Evolutionary conservation across 1,284 basidiomycete genomes (phyloP).

Genomic region (Trichosporon coremiiforme): DNA sequence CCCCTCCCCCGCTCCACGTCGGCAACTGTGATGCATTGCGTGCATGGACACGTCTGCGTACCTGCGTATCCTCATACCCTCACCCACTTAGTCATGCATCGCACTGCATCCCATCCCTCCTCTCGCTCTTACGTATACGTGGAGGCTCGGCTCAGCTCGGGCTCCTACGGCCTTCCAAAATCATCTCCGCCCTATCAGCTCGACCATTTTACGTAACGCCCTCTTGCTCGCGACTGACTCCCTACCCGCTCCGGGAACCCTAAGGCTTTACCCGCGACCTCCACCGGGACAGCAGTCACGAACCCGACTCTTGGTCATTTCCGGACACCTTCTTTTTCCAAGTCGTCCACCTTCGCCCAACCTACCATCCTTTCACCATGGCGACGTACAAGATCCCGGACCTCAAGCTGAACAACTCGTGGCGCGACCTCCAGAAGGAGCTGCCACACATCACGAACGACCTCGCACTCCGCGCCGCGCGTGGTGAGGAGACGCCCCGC

Average conservation of each 20-base stretch:
- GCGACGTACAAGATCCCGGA: constrained; percentile 37
- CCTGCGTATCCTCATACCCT: too few species aligned
- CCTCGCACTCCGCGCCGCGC: constrained; percentile 81
- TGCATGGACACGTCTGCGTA: constrained; percentile 3
- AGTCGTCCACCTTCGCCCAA: neutral
- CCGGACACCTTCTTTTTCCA: constrained; percentile 10
- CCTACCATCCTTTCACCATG: constrained; percentile 21
- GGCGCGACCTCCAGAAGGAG: constrained; percentile 40
- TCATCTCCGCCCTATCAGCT: neutral
- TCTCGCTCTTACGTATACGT: neutral
- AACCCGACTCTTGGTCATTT: neutral
- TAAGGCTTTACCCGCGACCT: constrained; percentile 13
- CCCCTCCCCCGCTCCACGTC: neutral
- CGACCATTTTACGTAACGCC: neutral
- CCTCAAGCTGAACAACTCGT: constrained; percentile 35
- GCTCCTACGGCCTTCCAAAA: neutral
- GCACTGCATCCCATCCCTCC: too few species aligned
- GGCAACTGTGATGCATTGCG: neutral
- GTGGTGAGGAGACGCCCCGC: constrained; percentile 81
- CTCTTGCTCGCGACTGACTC: neutral
- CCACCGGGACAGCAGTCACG: constrained; percentile 11
- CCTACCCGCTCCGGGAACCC: constrained; percentile 3
- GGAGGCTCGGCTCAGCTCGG: constrained; percentile 1
- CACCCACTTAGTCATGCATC: neutral
- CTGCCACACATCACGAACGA: constrained; percentile 80